Percentiles rank a stretch among this genome's conserved stretches.
These are phyloP conservation scores for Colletotrichum caudatum DNA, from an alignment of 2,329 filamentous ascomycete genomes.

Conservation along the genomic window DNA sequence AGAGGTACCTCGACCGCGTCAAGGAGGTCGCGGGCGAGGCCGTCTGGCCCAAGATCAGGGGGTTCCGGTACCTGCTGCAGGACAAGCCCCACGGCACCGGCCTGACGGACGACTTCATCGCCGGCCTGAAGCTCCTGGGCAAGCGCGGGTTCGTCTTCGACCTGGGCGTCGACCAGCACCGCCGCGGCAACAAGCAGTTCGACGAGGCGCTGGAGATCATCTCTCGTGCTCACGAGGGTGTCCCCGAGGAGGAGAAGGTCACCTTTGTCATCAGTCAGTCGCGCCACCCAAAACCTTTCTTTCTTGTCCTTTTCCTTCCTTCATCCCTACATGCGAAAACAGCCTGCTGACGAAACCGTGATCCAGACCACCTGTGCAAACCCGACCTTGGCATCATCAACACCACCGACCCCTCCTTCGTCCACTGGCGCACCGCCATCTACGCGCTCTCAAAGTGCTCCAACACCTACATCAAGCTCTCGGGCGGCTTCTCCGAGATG, in stretches of 20 bases:
- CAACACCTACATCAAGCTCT: constrained; percentile 90
- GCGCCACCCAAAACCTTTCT: too few relatives aligned
- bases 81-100: constrained; percentile 77
- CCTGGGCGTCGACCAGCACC: constrained; percentile 83
- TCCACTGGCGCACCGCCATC: constrained; percentile 77
- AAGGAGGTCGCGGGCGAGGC: constrained; percentile 69
- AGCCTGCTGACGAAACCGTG: constrained; percentile 4
- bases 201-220: constrained; percentile 80
- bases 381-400: constrained; percentile 78
- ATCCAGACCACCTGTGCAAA: constrained; percentile 87
- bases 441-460: constrained; percentile 73
- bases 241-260: constrained; percentile 69
- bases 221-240: constrained; percentile 71
- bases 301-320: not conserved
- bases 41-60: constrained; percentile 76
- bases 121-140: constrained; percentile 74
- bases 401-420: constrained; percentile 68
- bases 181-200: constrained; percentile 79
- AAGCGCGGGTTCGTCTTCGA: constrained; percentile 79
- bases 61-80: constrained; percentile 87
- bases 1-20: constrained; percentile 73
- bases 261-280: constrained; percentile 78
- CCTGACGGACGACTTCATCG: constrained; percentile 73
- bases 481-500: constrained; percentile 84
- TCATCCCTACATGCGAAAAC: not conserved